Conservation (phyloP, 2,329 filamentous ascomycete genomes). For the Penicillium frequentans region DNA sequence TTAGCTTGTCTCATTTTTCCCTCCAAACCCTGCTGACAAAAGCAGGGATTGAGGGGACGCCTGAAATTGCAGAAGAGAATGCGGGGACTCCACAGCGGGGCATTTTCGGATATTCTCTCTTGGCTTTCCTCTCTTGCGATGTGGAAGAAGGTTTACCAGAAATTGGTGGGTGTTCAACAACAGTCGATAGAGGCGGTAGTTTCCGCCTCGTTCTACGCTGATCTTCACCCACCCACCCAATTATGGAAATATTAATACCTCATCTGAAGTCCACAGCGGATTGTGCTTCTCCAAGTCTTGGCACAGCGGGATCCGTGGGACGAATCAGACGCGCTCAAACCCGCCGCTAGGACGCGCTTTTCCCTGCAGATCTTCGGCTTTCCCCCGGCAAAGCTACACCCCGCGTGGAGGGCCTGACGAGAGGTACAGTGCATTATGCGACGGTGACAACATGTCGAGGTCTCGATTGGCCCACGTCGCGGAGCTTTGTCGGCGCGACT, state of each 20-base stretch:
- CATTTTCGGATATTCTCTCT: neutral
- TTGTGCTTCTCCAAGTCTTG: constrained; percentile 1
- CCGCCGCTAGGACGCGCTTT: constrained; percentile 8
- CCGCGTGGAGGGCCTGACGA: neutral
- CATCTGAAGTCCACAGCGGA: neutral
- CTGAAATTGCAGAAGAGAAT: neutral
- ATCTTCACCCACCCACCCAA: neutral
- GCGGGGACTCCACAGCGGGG: constrained; percentile 7
- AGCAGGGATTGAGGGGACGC: neutral
- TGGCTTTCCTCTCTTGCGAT: neutral
- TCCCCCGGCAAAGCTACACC: neutral
- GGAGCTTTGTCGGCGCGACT: neutral
- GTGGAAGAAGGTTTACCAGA: neutral
- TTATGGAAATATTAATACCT: neutral
- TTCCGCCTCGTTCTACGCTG: neutral
- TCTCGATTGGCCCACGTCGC: neutral
- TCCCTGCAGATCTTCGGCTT: neutral
- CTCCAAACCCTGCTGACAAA: neutral
- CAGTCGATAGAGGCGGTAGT: neutral
- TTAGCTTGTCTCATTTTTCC: constrained; percentile 9
- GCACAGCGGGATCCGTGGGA: neutral
- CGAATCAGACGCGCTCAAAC: constrained; percentile 9
- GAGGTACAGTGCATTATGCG: neutral
- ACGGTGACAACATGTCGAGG: neutral
- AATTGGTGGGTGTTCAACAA: neutral